phyloP scores from a whole-genome alignment of 2,329 filamentous ascomycete genomes.

The Thelonectria olida region DNA sequence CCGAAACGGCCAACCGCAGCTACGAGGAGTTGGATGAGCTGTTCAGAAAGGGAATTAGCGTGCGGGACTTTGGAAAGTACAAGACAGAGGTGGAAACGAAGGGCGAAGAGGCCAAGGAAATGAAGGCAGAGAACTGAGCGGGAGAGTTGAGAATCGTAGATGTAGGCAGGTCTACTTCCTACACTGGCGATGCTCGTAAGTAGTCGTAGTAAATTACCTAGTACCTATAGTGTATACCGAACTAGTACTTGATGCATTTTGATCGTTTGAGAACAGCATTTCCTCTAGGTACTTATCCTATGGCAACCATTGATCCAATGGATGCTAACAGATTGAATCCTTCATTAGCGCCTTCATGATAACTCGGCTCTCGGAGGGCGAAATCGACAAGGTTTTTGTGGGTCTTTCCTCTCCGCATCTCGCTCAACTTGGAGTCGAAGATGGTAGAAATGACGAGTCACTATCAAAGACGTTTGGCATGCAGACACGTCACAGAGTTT shows the following conservation, averaged over 20 bases:
- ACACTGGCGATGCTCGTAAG: too few species aligned
- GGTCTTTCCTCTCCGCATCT: not conserved
- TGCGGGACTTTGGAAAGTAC: constrained; percentile 14
- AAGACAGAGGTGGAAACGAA: constrained; percentile 22
- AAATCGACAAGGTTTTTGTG: constrained; percentile 18
- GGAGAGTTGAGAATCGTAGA: too few species aligned
- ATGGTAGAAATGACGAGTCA: too few species aligned
- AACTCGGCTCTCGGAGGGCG: not conserved
- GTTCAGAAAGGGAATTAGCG: constrained; percentile 20
- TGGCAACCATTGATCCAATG: too few species aligned
- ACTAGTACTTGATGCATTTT: too few species aligned
- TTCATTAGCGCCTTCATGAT: too few species aligned
- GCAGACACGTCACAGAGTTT: not conserved
- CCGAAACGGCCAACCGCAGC: constrained; percentile 29
- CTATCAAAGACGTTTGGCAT: not conserved
- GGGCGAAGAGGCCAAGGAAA: not conserved
- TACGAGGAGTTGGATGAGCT: constrained; percentile 30
- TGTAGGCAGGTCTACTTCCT: too few species aligned
- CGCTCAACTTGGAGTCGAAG: not conserved
- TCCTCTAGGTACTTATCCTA: too few species aligned
- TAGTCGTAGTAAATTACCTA: too few species aligned
- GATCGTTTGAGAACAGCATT: too few species aligned
- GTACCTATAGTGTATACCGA: too few species aligned
- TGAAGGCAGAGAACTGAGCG: not conserved
- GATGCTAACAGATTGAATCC: too few species aligned